phyloP scores from a whole-genome alignment of 2,329 filamentous ascomycete genomes.

The Colletotrichum sp. region DNA sequence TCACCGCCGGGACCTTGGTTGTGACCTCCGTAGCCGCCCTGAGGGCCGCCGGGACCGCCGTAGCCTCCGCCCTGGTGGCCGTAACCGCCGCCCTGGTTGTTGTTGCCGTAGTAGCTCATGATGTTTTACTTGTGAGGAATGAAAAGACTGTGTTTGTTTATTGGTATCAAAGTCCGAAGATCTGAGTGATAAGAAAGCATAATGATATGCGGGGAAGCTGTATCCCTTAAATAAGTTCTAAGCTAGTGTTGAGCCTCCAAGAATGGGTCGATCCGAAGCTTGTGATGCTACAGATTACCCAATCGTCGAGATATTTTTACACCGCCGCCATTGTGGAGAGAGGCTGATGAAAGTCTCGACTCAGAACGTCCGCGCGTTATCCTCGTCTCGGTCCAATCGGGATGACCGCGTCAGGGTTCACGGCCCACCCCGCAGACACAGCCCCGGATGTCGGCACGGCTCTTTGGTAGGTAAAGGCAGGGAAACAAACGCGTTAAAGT shows the following conservation, averaged over 20 bases:
- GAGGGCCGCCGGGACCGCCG: background rate
- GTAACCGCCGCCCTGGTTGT: constrained; percentile 11
- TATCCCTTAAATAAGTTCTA: constrained; percentile 12
- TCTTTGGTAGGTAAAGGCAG: background rate
- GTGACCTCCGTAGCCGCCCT: constrained; percentile 1
- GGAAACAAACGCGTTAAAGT: constrained; percentile 7
- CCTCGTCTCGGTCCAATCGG: constrained; percentile 17
- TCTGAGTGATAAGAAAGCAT: background rate
- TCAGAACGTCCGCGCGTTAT: constrained; percentile 17
- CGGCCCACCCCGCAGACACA: constrained; percentile 15
- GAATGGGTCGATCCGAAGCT: constrained; percentile 7
- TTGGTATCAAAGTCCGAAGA: background rate
- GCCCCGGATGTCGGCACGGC: constrained; percentile 17
- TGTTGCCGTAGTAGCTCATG: constrained; percentile 13
- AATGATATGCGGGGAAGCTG: constrained; percentile 6
- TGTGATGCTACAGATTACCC: constrained; percentile 3
- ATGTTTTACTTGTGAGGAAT: background rate
- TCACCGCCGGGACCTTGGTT: background rate
- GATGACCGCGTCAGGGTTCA: constrained; percentile 20
- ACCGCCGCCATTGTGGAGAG: constrained; percentile 19
- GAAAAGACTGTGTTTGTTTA: background rate
- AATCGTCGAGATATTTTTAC: constrained; percentile 4
- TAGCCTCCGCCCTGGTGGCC: background rate
- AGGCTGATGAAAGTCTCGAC: constrained; percentile 16
- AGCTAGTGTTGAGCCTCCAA: background rate